phyloP scores from a whole-genome alignment of 495 filamentous ascomycete genomes.

The Pyronema omphalodes region DNA sequence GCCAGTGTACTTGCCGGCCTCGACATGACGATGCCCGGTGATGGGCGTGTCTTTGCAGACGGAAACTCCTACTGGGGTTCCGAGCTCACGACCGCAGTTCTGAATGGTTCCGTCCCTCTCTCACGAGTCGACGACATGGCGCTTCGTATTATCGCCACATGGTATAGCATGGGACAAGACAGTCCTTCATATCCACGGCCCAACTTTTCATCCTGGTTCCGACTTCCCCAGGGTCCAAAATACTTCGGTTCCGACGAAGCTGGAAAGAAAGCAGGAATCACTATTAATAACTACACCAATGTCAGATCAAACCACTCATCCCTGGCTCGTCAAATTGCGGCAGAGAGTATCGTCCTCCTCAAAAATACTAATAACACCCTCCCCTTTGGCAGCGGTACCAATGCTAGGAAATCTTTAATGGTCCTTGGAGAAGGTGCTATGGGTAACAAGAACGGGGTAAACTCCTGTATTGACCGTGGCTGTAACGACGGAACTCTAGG shows the following conservation, averaged over 20 bases:
- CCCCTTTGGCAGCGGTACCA: slow-evolving; percentile 12
- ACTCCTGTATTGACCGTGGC: slow-evolving; percentile 54
- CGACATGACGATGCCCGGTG: slow-evolving; percentile 96
- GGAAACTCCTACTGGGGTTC: slow-evolving; percentile 67
- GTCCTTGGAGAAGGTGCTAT: slow-evolving; percentile 63
- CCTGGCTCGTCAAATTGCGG: slow-evolving; percentile 54
- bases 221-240: slow-evolving; percentile 45
- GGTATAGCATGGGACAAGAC: slow-evolving; percentile 83
- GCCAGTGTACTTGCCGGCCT: slow-evolving; percentile 63
- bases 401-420: slow-evolving; percentile 41
- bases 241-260: slow-evolving; percentile 45
- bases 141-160: slow-evolving; percentile 72
- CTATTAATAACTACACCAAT: slow-evolving; percentile 38
- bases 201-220: slow-evolving; percentile 73
- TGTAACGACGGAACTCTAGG: slow-evolving; percentile 74
- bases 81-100: slow-evolving; percentile 52
- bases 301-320: slow-evolving; percentile 42
- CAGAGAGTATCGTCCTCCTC: slow-evolving; percentile 69
- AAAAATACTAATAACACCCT: slow-evolving; percentile 20
- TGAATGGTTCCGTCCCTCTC: slow-evolving; percentile 71
- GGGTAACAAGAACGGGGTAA: slow-evolving; percentile 38
- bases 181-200: slow-evolving; percentile 48
- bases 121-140: slow-evolving; percentile 85
- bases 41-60: slow-evolving; percentile 58
- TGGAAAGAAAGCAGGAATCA: slow-evolving; percentile 25